Conservation (phyloP, 495 filamentous ascomycete species). For the Neurospora sublineolata region DNA sequence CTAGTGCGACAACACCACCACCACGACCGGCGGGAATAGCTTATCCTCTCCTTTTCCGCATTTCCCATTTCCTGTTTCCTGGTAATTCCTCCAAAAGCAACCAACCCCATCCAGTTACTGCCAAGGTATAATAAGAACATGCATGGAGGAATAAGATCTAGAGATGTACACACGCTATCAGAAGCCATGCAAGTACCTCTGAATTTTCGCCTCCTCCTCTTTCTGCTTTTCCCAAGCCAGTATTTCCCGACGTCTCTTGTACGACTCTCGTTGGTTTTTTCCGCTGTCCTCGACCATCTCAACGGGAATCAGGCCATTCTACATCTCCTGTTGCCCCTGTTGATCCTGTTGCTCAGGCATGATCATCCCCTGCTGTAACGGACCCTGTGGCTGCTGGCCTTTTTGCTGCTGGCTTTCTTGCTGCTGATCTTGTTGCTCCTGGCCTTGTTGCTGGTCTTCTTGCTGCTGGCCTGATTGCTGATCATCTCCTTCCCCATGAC, state of each 20-base stretch:
- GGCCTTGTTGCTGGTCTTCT: slow-evolving; percentile 15
- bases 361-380: slow-evolving; percentile 22
- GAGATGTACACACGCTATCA: not conserved
- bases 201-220: no score
- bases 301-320: not conserved
- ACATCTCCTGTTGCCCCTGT: not conserved
- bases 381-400: slow-evolving; percentile 13
- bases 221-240: no score
- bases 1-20: not conserved
- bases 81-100: not conserved
- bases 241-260: no score
- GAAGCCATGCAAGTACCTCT: no score
- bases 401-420: not conserved
- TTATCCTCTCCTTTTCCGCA: not conserved
- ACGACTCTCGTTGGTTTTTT: no score
- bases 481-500: not conserved
- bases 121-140: not conserved
- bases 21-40: no score
- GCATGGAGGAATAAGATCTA: not conserved
- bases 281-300: no score
- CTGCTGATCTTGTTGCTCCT: not conserved
- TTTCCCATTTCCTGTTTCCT: not conserved
- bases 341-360: not conserved
- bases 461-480: slow-evolving; percentile 20
- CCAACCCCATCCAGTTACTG: not conserved